Conservation (phyloP, 202 grass and related monocot species). For the Digitaria exilis region DNA sequence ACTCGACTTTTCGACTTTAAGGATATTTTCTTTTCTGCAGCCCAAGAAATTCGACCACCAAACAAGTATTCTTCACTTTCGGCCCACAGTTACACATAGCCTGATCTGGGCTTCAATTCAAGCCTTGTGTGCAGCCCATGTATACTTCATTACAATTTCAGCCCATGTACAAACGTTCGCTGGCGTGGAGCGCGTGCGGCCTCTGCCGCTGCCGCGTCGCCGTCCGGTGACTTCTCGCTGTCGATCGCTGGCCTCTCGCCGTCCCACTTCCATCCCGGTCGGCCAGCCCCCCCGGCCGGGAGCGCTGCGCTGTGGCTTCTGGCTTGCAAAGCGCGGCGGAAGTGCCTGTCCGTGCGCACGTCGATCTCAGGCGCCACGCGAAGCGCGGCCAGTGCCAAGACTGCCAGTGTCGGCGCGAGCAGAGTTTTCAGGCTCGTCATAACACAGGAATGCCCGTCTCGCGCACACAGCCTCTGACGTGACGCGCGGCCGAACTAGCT, state of each 20-base stretch:
- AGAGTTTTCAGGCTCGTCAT: slow-evolving; percentile 29
- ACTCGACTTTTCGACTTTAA: too few species aligned
- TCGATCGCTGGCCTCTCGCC: too few species aligned
- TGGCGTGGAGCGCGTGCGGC: too few species aligned
- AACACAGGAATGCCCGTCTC: background rate
- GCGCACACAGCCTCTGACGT: background rate
- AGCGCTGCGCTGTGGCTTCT: too few species aligned
- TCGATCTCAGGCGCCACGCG: slow-evolving; percentile 3
- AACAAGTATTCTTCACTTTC: too few species aligned
- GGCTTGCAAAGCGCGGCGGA: too few species aligned
- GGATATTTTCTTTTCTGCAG: too few species aligned
- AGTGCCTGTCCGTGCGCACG: background rate
- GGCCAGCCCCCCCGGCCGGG: too few species aligned
- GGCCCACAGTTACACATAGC: background rate
- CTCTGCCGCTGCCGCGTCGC: slow-evolving; percentile 6
- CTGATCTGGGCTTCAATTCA: background rate
- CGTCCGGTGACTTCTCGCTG: too few species aligned
- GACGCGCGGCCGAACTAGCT: slow-evolving; percentile 37
- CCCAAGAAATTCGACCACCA: too few species aligned
- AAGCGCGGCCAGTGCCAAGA: background rate
- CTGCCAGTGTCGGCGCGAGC: slow-evolving; percentile 31
- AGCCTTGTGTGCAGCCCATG: background rate
- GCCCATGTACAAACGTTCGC: too few species aligned
- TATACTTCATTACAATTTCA: background rate
- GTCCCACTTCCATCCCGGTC: too few species aligned